Evolutionary conservation across 2,329 filamentous ascomycete species (phyloP), one percentile per base, ranked within the genome.

Genomic region (Teratosphaeria zuluensis): DNA sequence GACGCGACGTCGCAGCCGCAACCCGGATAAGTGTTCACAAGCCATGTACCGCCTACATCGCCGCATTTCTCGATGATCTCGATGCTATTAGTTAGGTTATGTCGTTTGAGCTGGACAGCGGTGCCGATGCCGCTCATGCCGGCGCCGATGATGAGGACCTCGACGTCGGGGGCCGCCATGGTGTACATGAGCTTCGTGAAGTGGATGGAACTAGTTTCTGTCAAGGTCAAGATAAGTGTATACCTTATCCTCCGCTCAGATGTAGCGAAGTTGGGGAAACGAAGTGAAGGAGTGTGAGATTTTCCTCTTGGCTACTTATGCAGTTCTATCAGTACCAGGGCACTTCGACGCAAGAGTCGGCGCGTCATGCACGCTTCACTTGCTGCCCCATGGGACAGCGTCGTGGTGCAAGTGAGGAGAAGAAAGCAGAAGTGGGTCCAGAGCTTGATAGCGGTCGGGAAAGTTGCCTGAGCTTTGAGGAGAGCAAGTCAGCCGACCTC

Each of bases 81-180:
- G 60, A 76, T 78, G 52, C 71, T 72, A 12, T 61, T 64, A 11
- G 72, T 66, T 12, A 72, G 70, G 57, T 72, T 74, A 53, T 74
- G 66, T 33, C 76, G 70, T 42, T 75, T 69, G 7, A 79, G 72
- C 59, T 78, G 76, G 21, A 79, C 70, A 12, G 77, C 77, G 56
- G 79, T 69, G n/a, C 74, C 76, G 16, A 79, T 62, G 33, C 77
- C 77, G 33, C 73, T 76, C 69, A 76, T 74, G 61, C 77, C 77
- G n/a, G 76, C 78, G n/a, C 78, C 78, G 46, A 80, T 78, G 52
- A 80, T 78, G 31, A 80, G 70, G 57, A 79, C 73, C 63, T 80
- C 76, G 19, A 53, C 52, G 32, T 53, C 52, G 1, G 11, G 14
- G 8, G 52, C 14, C 28, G 21, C 4, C 4, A 8, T 53, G 33